These are phyloP conservation scores for Microdochium trichocladiopsis DNA, from an alignment of 2,329 filamentous ascomycete species.

Conservation along the genomic window DNA sequence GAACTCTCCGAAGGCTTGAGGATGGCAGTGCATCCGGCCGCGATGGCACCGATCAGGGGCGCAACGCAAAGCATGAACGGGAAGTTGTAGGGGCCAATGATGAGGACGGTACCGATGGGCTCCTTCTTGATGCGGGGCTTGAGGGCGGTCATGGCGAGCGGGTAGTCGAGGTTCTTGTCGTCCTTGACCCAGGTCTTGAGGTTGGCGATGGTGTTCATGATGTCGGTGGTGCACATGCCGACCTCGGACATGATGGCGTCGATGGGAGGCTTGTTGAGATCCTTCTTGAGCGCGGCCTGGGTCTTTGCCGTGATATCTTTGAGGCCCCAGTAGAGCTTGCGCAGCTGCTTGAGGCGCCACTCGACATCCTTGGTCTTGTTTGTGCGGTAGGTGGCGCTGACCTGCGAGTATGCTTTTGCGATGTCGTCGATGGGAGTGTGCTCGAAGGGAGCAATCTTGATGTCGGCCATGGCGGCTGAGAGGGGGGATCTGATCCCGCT, in stretches of 20 bases:
- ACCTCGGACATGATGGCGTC: constrained; percentile 73
- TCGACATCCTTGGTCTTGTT: constrained; percentile 77
- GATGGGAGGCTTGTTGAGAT: constrained; percentile 70
- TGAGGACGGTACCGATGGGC: constrained; percentile 72
- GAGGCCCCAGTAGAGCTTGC: constrained; percentile 91
- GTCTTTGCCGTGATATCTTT: constrained; percentile 71
- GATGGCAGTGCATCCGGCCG: constrained; percentile 82
- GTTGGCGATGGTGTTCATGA: constrained; percentile 70
- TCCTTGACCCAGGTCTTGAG: constrained; percentile 79
- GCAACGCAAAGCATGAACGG: constrained; percentile 74
- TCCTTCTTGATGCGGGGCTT: constrained; percentile 77
- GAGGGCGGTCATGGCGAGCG: constrained; percentile 60
- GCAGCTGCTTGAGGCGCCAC: constrained; percentile 78
- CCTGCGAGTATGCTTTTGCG: constrained; percentile 47
- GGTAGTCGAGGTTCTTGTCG: constrained; percentile 65
- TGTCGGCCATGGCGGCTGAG: constrained; percentile 13
- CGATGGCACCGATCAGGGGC: constrained; percentile 82
- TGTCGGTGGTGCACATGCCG: constrained; percentile 73
- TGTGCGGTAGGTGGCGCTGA: constrained; percentile 65
- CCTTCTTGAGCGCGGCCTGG: constrained; percentile 65
- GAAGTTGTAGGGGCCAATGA: constrained; percentile 94
- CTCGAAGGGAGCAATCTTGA: constrained; percentile 42
- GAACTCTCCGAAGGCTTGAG: constrained; percentile 87
- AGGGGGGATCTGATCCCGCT: neutral
- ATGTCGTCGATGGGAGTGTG: constrained; percentile 62